A percentile compares a stretch with the other conserved stretches of the same genome.
phyloP scores from a whole-genome alignment of 163 green algal species.

The Scenedesmus sp. region DNA sequence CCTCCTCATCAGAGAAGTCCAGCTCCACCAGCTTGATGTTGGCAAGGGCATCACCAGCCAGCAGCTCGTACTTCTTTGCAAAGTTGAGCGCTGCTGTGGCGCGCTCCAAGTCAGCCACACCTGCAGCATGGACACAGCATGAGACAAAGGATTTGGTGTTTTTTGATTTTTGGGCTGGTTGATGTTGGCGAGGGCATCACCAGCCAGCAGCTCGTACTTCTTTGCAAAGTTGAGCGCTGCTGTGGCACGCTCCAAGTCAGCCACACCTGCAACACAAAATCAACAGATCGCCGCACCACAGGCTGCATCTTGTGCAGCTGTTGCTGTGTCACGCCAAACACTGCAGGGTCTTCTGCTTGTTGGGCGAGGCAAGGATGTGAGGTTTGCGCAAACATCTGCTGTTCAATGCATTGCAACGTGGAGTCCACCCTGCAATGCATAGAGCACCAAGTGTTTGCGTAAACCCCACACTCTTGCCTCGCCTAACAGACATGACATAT shows the following conservation, averaged over 20 bases:
- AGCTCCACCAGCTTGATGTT: constrained; percentile 47
- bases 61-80: constrained; percentile 52
- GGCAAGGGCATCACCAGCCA: not conserved
- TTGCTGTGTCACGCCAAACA: too few species aligned
- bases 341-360: too few species aligned
- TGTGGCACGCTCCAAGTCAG: constrained; percentile 27
- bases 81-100: constrained; percentile 28
- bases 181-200: constrained; percentile 11
- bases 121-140: not conserved
- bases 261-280: not conserved
- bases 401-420: too few species aligned
- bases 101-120: constrained; percentile 37
- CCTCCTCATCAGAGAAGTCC: constrained; percentile 22
- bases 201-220: constrained; percentile 44
- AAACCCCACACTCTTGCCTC: too few species aligned
- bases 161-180: not conserved
- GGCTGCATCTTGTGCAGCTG: too few species aligned
- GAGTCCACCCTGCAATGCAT: too few species aligned
- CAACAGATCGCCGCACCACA: too few species aligned
- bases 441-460: too few species aligned
- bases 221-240: constrained; percentile 45
- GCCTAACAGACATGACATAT: too few species aligned
- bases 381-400: too few species aligned
- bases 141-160: not conserved
- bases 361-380: too few species aligned